phyloP scores from a whole-genome alignment of 805 yeast genomes.

The Nakazawaea wickerhamii region DNA sequence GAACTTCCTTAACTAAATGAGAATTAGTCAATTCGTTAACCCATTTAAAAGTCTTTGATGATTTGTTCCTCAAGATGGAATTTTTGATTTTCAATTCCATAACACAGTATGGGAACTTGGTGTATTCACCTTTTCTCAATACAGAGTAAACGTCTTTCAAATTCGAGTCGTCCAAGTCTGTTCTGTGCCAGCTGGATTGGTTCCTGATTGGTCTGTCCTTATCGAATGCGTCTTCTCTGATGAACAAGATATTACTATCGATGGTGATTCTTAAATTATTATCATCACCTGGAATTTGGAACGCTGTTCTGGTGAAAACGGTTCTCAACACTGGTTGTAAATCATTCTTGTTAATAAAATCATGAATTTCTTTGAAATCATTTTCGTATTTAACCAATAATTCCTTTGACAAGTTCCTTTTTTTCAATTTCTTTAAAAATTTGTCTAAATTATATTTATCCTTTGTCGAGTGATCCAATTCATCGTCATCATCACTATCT shows the following conservation, averaged over 20 bases:
- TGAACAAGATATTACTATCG: constrained; percentile 81
- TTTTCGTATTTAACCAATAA: constrained; percentile 46
- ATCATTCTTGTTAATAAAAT: constrained; percentile 56
- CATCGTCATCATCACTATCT: constrained; percentile 10
- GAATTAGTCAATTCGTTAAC: constrained; percentile 78
- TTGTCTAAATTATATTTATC: constrained; percentile 33
- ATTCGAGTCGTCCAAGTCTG: constrained; percentile 67
- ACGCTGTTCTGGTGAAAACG: constrained; percentile 86
- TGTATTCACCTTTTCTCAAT: constrained; percentile 79
- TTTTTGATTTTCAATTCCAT: constrained; percentile 69
- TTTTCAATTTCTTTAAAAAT: constrained; percentile 55
- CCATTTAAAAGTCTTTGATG: constrained; percentile 56
- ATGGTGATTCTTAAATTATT: constrained; percentile 75
- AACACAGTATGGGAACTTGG: constrained; percentile 79
- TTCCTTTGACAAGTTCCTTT: constrained; percentile 49
- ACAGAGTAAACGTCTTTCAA: constrained; percentile 63
- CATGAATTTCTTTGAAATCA: constrained; percentile 55
- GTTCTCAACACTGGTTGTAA: constrained; percentile 86
- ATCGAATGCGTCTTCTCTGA: constrained; percentile 89
- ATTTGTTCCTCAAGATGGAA: constrained; percentile 42
- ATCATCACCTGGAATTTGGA: constrained; percentile 97
- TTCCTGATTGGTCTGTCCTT: constrained; percentile 82
- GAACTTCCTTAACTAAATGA: constrained; percentile 87
- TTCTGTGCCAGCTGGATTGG: constrained; percentile 86
- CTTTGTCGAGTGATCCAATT: constrained; percentile 4